A percentile compares a stretch with the other conserved stretches of the same genome.
These are phyloP conservation scores for Xerocomus amazonicus DNA, from an alignment of 1,284 basidiomycete genomes.

Conservation along the genomic window DNA sequence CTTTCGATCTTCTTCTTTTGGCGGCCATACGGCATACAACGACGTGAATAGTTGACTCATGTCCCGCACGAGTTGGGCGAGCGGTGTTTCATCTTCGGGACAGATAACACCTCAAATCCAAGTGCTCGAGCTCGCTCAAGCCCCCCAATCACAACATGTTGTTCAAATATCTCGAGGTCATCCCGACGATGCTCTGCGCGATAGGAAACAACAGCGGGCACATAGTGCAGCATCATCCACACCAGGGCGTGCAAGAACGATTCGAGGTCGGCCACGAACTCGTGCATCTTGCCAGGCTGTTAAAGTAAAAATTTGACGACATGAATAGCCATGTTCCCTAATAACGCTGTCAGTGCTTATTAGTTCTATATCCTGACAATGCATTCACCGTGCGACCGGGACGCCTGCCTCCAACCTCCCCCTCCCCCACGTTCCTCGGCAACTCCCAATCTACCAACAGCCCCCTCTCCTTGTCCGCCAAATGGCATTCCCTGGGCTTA, in stretches of 20 bases:
- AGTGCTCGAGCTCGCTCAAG: not conserved
- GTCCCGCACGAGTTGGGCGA: not conserved
- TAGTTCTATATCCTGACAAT: no score
- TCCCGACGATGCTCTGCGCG: not conserved
- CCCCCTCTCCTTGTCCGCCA: not conserved
- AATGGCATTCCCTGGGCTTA: not conserved
- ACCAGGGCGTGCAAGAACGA: not conserved
- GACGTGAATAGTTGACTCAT: not conserved
- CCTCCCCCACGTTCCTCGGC: not conserved
- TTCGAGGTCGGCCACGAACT: not conserved
- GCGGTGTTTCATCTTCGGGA: not conserved
- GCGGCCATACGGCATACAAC: not conserved
- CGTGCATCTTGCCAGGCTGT: not conserved
- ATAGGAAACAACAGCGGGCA: not conserved
- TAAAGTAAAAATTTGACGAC: not conserved
- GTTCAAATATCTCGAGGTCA: not conserved
- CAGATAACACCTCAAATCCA: not conserved
- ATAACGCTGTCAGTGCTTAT: not conserved
- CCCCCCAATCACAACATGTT: not conserved
- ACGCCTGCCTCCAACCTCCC: not conserved
- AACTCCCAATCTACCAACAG: slow-evolving; percentile 6
- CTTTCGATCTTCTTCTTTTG: no score
- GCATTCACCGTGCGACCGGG: not conserved
- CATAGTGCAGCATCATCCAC: not conserved
- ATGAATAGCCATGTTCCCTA: not conserved